phyloP scores from a whole-genome alignment of 2,329 filamentous ascomycete genomes.

The Dothistroma septosporum region DNA sequence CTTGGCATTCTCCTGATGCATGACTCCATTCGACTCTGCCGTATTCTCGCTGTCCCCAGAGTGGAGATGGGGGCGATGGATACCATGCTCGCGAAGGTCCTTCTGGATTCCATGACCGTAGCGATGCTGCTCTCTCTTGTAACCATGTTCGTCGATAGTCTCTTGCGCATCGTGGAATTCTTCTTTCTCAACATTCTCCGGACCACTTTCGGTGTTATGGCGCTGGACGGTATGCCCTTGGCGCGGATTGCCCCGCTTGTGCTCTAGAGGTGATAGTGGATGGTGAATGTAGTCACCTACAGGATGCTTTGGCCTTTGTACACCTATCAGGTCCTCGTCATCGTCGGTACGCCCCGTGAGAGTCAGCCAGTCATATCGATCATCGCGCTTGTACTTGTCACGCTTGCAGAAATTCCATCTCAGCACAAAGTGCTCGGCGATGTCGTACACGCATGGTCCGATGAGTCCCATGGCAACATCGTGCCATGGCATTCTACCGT shows the following conservation, averaged over 20 bases:
- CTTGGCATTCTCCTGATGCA: constrained; percentile 30
- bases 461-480: constrained; percentile 91
- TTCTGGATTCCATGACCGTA: constrained; percentile 29
- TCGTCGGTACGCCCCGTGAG: constrained; percentile 71
- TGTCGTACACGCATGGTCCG: constrained; percentile 85
- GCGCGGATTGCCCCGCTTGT: constrained; percentile 54
- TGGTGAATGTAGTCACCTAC: constrained; percentile 84
- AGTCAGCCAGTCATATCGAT: constrained; percentile 77
- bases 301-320: constrained; percentile 83
- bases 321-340: constrained; percentile 79
- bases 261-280: constrained; percentile 64
- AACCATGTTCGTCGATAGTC: constrained; percentile 32
- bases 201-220: constrained; percentile 12
- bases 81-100: constrained; percentile 20
- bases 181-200: constrained; percentile 17
- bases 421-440: constrained; percentile 90
- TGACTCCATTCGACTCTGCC: constrained; percentile 5
- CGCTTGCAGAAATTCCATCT: constrained; percentile 97
- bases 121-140: constrained; percentile 30
- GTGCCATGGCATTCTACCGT: constrained; percentile 96
- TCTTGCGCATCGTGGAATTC: constrained; percentile 30
- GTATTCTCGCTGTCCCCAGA: constrained; percentile 1
- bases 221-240: constrained; percentile 33
- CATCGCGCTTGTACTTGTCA: constrained; percentile 93
- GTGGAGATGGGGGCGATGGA: constrained; percentile 10